These are phyloP conservation scores for Crassisporium funariophilum DNA, from an alignment of 768 basidiomycete species.

Conservation along the genomic window DNA sequence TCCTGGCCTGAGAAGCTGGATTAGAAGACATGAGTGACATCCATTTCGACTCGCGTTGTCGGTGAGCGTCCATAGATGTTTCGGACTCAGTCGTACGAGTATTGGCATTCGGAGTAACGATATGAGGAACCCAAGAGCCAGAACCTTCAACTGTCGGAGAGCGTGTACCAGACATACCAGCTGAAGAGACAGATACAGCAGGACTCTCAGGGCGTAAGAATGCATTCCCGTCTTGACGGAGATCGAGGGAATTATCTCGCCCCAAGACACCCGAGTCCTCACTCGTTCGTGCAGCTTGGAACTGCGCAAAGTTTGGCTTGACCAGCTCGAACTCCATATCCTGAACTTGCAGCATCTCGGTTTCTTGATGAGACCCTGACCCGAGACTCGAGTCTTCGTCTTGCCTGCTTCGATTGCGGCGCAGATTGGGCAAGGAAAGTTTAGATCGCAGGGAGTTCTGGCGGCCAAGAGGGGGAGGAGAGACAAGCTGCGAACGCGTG, in stretches of 20 bases:
- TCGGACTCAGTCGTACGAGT: conserved; percentile 37
- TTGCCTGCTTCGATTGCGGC: conserved; percentile 43
- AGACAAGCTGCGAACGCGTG: conserved; percentile 33
- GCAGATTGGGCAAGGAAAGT: conserved; percentile 68
- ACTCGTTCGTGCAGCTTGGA: conserved; percentile 45
- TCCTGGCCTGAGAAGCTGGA: conserved; percentile 64
- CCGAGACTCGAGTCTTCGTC: conserved; percentile 32
- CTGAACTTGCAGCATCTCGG: conserved; percentile 70
- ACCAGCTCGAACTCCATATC: conserved; percentile 85
- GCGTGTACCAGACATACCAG: conserved; percentile 20
- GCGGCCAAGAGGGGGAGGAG: conserved; percentile 43
- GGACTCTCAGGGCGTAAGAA: conserved; percentile 45
- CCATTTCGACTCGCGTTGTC: conserved; percentile 79
- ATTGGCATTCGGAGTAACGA: too few relatives aligned
- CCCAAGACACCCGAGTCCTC: conserved; percentile 54
- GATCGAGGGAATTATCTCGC: conserved; percentile 36
- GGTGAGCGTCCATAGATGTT: conserved; percentile 61
- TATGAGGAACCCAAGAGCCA: conserved; percentile 8
- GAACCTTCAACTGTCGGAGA: conserved; percentile 21
- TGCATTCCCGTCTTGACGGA: conserved; percentile 19
- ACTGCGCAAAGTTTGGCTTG: conserved; percentile 52
- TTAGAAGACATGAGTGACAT: conserved; percentile 60
- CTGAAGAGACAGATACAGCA: conserved; percentile 41
- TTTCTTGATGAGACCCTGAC: conserved; percentile 26
- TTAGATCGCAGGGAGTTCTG: conserved; percentile 56